Evolutionary conservation across 1,284 basidiomycete genomes (phyloP), one percentile per base, ranked within the genome.

Genomic region (Cryptococcus sp.): DNA sequence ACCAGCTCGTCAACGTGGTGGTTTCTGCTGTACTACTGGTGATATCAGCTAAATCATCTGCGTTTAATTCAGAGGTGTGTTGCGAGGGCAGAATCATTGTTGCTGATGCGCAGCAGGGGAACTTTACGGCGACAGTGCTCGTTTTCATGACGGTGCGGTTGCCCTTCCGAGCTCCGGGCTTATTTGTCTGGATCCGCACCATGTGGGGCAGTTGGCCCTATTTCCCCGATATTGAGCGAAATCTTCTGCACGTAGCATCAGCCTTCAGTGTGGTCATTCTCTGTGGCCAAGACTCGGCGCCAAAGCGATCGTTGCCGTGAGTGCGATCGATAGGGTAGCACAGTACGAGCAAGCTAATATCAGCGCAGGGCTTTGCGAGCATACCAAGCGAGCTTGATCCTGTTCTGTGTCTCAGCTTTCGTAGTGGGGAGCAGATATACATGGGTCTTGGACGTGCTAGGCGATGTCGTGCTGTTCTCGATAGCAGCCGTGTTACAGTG

Each of bases 171-270:
- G 88, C 86, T 0, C 88, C 92, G 0, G 87, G 89, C 6, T 81
- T 98, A 19, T 86, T 86, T 0, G 92, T 96, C 0, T 99, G 94
- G 94, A 87, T 88, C 1, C 86, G 93, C 54, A 95, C 93, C 53
- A 75, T 73, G 8, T 71, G 67, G 67, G 49, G 50, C 5, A 61
- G 67, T 20, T 67, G 67, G 58, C 48, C 47, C 0, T 61, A 69
- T 44, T 47, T 65, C 4, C 65, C 67, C 31, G 42, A 56, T 2
- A 62, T 56, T 22, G 69, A 67, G 56, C 70, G 64, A 62, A 68
- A 67, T 15, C 47, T 62, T 3, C 46, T 68, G 23, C 53, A 58
- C 15, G 59, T 64, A 20, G 44, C 67, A 5, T 67, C 69, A 27
- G 53, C 61, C 10, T 40, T 69, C 7, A 27, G 61, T 17, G 47